A percentile compares a stretch with the other conserved stretches of the same genome.
phyloP scores from a whole-genome alignment of 2,329 filamentous ascomycete species.

The Trichoderma sp. region DNA sequence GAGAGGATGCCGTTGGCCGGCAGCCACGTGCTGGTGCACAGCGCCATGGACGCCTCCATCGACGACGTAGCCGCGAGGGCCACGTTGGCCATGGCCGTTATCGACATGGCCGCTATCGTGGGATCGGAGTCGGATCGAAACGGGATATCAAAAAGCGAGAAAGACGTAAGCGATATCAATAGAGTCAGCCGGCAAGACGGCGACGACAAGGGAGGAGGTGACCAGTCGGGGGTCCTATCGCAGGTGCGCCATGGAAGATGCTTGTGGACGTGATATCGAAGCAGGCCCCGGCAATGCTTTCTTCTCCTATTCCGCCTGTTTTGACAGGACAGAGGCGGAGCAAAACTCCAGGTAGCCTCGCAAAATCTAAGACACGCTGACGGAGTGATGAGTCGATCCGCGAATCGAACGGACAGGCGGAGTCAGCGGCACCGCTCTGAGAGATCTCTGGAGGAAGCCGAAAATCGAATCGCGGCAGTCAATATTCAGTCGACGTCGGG shows the following conservation, averaged over 20 bases:
- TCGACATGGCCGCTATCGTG: not conserved
- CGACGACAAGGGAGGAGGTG: constrained; percentile 15
- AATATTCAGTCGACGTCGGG: not conserved
- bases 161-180: not conserved
- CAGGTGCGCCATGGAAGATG: constrained; percentile 19
- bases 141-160: not conserved
- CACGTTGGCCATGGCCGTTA: not conserved
- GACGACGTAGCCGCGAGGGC: constrained; percentile 30
- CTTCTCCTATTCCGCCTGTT: not conserved
- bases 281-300: not conserved
- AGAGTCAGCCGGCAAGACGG: constrained; percentile 14
- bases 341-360: not conserved
- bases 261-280: not conserved
- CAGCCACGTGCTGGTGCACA: constrained; percentile 46
- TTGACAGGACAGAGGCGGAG: not conserved
- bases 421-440: not conserved
- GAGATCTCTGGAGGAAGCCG: not conserved
- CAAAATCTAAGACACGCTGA: not conserved
- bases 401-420: not conserved
- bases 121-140: not conserved
- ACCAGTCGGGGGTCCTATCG: constrained; percentile 17
- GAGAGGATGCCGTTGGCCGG: constrained; percentile 50
- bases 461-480: not conserved
- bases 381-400: not conserved
- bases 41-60: constrained; percentile 32